Percentiles rank a stretch among this genome's conserved stretches.
phyloP scores from a whole-genome alignment of 2,329 filamentous ascomycete species.

The Capronia coronata region DNA sequence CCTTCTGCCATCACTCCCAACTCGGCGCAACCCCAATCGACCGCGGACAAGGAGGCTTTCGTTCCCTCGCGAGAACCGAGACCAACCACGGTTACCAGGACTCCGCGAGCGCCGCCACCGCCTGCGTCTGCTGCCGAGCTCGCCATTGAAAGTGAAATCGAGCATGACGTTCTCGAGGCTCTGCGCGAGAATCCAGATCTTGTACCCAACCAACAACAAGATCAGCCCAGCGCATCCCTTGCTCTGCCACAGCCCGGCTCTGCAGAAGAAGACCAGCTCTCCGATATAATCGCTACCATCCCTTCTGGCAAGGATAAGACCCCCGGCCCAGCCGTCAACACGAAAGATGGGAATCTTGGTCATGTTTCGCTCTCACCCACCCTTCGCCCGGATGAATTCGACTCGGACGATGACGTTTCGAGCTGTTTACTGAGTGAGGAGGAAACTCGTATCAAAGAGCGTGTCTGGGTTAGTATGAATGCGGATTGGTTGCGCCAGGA shows the following conservation, averaged over 20 bases:
- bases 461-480: conserved; percentile 91
- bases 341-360: conserved; percentile 23
- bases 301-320: conserved; percentile 12
- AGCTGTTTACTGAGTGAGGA: conserved; percentile 68
- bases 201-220: conserved; percentile 7
- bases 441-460: conserved; percentile 77
- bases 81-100: conserved; percentile 32
- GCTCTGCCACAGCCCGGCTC: background rate
- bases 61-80: conserved; percentile 9
- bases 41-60: background rate
- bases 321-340: conserved; percentile 21
- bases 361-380: conserved; percentile 41
- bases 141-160: conserved; percentile 55
- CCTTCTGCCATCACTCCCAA: conserved; percentile 28
- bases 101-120: conserved; percentile 41
- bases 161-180: conserved; percentile 64
- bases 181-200: conserved; percentile 37
- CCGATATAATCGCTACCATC: conserved; percentile 11
- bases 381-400: conserved; percentile 68
- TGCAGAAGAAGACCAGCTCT: conserved; percentile 24
- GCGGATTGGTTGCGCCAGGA: conserved; percentile 85
- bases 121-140: conserved; percentile 54
- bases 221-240: background rate
- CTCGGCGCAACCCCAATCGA: background rate
- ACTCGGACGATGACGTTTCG: conserved; percentile 77